phyloP scores from a whole-genome alignment of 768 basidiomycete species.

The Naganishia vishniacii region DNA sequence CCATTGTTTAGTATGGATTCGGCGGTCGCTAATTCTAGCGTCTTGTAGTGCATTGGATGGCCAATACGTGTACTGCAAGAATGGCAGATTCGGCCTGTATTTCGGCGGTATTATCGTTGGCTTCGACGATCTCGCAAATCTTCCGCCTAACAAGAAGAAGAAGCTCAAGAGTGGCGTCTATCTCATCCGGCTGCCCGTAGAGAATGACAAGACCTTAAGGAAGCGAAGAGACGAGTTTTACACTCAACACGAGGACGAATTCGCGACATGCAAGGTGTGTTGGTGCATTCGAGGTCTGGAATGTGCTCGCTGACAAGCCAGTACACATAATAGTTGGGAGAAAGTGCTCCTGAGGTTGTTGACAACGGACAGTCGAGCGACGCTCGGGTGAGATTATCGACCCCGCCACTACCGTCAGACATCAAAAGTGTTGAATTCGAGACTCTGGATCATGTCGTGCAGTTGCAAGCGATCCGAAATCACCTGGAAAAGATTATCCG shows the following conservation, averaged over 20 bases:
- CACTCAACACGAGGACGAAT: constrained; percentile 28
- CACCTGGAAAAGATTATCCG: constrained; percentile 32
- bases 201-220: constrained; percentile 1
- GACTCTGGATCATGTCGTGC: constrained; percentile 19
- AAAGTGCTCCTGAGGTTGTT: neutral
- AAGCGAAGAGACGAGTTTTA: constrained; percentile 25
- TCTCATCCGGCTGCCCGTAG: constrained; percentile 5
- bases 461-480: constrained; percentile 31
- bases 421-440: neutral
- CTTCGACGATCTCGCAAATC: constrained; percentile 1
- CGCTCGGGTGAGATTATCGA: neutral
- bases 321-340: constrained; percentile 23
- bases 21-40: too few species aligned
- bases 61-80: constrained; percentile 15
- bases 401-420: neutral
- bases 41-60: neutral
- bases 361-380: neutral
- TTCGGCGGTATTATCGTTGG: neutral
- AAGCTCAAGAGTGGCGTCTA: constrained; percentile 7
- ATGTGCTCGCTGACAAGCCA: too few species aligned
- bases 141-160: constrained; percentile 2
- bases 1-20: neutral
- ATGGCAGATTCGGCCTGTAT: constrained; percentile 1
- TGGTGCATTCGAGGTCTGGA: neutral
- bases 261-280: constrained; percentile 34